Evolutionary conservation across 495 filamentous ascomycete species (phyloP).

Genomic region (Lophiotrema nucula): DNA sequence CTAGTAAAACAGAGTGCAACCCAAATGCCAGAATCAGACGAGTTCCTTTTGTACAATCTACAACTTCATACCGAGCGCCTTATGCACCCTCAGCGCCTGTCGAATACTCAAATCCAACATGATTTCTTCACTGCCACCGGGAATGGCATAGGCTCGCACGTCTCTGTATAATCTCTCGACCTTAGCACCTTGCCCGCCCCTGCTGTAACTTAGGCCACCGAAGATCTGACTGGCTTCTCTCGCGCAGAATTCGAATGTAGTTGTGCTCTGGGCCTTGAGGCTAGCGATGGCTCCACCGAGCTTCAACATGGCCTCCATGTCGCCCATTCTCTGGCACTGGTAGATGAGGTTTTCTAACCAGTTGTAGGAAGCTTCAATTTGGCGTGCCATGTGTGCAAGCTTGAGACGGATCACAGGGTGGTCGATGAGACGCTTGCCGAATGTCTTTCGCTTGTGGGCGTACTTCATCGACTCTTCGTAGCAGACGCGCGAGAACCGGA

Average conservation of each 20-base stretch:
- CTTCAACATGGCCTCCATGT: slow-evolving; percentile 93
- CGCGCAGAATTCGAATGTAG: slow-evolving; percentile 96
- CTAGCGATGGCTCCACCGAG: slow-evolving; percentile 92
- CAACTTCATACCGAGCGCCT: slow-evolving; percentile 94
- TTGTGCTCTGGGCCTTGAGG: slow-evolving; percentile 88
- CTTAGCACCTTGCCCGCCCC: slow-evolving; percentile 94
- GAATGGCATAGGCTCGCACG: slow-evolving; percentile 97
- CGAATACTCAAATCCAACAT: slow-evolving; percentile 97
- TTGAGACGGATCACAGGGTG: slow-evolving; percentile 98
- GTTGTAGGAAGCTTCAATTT: slow-evolving; percentile 93
- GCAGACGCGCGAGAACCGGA: slow-evolving; percentile 95
- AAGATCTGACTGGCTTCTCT: slow-evolving; percentile 97
- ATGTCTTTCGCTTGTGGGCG: slow-evolving; percentile 92
- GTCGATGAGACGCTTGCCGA: slow-evolving; percentile 92
- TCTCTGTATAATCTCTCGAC: slow-evolving; percentile 93
- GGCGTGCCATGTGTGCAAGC: slow-evolving; percentile 94
- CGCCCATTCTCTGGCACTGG: slow-evolving; percentile 88
- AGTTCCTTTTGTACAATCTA: slow-evolving; percentile 44
- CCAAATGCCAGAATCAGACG: background rate
- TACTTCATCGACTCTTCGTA: slow-evolving; percentile 96
- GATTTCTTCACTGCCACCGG: slow-evolving; percentile 95
- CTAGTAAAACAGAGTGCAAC: background rate
- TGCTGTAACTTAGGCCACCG: slow-evolving; percentile 87
- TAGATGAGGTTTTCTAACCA: slow-evolving; percentile 97
- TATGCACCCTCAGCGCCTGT: slow-evolving; percentile 84